Percentiles rank a stretch among this genome's conserved stretches.
These are phyloP conservation scores for Fagopyrum tataricum DNA, from an alignment of 148 eudicot species.

Conservation along the genomic window DNA sequence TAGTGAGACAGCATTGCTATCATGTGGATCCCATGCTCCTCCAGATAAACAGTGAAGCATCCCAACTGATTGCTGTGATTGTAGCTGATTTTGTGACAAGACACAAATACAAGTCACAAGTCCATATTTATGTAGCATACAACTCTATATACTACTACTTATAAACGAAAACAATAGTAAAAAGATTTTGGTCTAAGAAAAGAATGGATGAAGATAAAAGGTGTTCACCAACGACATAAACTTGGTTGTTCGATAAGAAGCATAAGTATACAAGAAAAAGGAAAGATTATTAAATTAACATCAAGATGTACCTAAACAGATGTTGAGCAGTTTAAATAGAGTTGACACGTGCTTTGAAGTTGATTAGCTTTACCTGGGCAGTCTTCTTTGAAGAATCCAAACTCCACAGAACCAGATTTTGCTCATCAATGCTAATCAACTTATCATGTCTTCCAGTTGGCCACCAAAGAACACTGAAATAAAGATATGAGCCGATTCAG, in stretches of 20 bases:
- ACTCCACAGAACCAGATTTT: constrained; percentile 82
- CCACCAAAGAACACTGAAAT: constrained; percentile 90
- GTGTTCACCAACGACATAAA: background rate
- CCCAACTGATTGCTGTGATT: constrained; percentile 89
- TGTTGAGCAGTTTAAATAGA: background rate
- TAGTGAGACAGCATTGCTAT: constrained; percentile 61
- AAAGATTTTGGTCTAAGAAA: background rate
- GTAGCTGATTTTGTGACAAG: constrained; percentile 62
- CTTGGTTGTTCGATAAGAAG: background rate
- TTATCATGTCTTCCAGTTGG: constrained; percentile 92
- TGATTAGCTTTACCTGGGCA: constrained; percentile 54
- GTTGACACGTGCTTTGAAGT: background rate
- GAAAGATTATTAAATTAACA: background rate
- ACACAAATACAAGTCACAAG: constrained; percentile 45
- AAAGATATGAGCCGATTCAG: constrained; percentile 16
- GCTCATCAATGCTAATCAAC: constrained; percentile 84
- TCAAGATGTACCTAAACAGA: background rate
- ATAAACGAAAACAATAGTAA: background rate
- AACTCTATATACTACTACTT: background rate
- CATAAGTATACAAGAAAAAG: background rate
- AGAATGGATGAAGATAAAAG: background rate
- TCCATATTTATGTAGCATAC: background rate
- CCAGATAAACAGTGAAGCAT: constrained; percentile 82
- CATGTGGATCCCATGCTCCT: constrained; percentile 99
- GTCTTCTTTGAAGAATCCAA: constrained; percentile 87